Base-by-base conservation (phyloP, 768 basidiomycete species). In the Mycena leptocephala region DNA sequence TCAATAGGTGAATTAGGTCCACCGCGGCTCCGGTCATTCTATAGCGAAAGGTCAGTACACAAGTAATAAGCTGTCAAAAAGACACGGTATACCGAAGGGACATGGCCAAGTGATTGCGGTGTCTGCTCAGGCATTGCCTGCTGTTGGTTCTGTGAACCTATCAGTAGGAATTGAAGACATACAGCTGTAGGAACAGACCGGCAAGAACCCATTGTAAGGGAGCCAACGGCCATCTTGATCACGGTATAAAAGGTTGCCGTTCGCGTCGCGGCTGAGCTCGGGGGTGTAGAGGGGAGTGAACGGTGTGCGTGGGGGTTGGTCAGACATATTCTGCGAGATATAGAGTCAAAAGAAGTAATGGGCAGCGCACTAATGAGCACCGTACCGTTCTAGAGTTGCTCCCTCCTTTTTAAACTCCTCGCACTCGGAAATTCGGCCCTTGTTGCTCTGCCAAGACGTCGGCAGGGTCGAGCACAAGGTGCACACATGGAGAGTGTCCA, bases 1-100 rank as follows among this genome's bases (percentile, higher is more conserved):
- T 53, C 65, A 24, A 66, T 66, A 13, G 65, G 65, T 30, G 65
- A 66, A 43, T 53, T 20, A n/a, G 48, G 65, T 24, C 65, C 65
- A 14, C 65, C 48, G 28, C 30, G 65, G 65, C 18, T 66, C 32
- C 9, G 32, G 22, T 66, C 65, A 30, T 48, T 26, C 65, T 66
- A 32, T 8, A 51, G n/a, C n/a, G n/a, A 32, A 28, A 20, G 9
- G 53, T 51, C 14, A 53, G 65, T 5, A 33, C 43, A 37, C 13
- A 53, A 35, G 22, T 7, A 5, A 26, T 22, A 14, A 35, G 10
- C 9, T 33, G 24, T n/a, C n/a, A n/a, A 32, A 66, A 39, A 26
- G 6, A 24, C 35, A 53, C 51, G n/a, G 48, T 48, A 35, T 53
- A 66, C 65, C 46, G 35, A 48, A 53, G 46, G 28, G 30, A 13